Base-by-base conservation (phyloP, 2,329 filamentous ascomycete species). In the Ceratocystis colombiana region DNA sequence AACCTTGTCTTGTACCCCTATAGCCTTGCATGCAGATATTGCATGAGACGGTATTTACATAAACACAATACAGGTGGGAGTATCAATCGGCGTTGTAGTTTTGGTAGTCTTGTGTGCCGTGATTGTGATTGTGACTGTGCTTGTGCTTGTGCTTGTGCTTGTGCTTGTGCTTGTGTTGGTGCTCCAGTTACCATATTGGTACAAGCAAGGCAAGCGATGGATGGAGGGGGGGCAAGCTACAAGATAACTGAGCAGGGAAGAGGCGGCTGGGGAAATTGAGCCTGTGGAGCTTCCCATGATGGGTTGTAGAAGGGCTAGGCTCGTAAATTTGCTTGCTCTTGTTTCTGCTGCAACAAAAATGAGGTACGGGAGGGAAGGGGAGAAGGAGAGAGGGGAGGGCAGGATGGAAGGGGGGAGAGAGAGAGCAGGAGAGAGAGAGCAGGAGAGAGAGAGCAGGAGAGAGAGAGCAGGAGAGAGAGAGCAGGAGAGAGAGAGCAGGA, bases 1-100 rank as follows among this genome's bases (percentile, higher is more conserved):
- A 48, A 50, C 30, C 57, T n/a, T 22, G 30, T 41, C 41, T 55
- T 61, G 57, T 66, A 28, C 48, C 48, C 48, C 48, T 41, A 53
- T 25, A 53, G 5, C 20, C 48, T 5, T 53, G 48, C 48, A 53
- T 53, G 15, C 48, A 28, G 10, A 53, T 25, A 53, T 53, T 41
- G 37, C 37, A 41, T 41, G 37, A 41, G 37, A 15, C 10, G 37
- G 37, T 5, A 15, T 41, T 41, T 41, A 15, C 10, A 15, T 12
- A 41, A 12, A 4, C 10, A 12, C 37, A 12, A 41, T 12, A 41
- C 37, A 37, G 33, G 8, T 33, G 30, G 8, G 3, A 6, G 33
- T 37, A 37, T 10, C 8, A 37, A 37, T 37, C 33, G 33, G 33
- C 8, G 33, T 10, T 37, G 33, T 10, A 1, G 33, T 37, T 33